Evolutionary conservation across 306 rosid species (phyloP).

Genomic region (Inga leiocalycina): DNA sequence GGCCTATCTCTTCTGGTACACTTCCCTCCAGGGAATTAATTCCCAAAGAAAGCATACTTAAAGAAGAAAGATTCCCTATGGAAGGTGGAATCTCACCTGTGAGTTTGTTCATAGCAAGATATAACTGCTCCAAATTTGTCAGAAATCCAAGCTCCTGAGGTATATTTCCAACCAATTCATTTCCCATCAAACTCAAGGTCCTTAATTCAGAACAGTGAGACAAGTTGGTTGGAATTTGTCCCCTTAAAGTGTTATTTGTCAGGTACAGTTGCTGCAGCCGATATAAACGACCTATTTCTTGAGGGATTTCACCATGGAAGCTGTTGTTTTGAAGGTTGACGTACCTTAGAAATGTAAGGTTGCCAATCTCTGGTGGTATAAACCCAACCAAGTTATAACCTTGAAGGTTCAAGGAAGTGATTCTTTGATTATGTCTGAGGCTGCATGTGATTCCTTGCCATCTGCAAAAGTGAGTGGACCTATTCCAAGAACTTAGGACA

Average conservation of each 20-base stretch:
- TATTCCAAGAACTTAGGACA: conserved; percentile 41
- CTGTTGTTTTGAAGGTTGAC: conserved; percentile 43
- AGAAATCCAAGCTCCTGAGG: conserved; percentile 36
- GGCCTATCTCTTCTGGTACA: conserved; percentile 41
- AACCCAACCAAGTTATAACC: conserved; percentile 37
- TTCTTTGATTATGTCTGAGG: conserved; percentile 39
- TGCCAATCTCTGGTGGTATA: conserved; percentile 48
- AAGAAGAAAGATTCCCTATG: conserved; percentile 45
- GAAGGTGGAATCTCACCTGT: conserved; percentile 46
- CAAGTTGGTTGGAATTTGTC: conserved; percentile 49
- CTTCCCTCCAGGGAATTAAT: conserved; percentile 31
- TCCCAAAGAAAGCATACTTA: not conserved
- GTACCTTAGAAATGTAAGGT: conserved; percentile 43
- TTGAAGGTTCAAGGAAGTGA: conserved; percentile 33
- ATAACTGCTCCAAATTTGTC: conserved; percentile 18
- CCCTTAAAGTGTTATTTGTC: conserved; percentile 36
- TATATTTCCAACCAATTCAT: conserved; percentile 39
- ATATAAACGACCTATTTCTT: conserved; percentile 37
- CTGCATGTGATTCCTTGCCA: conserved; percentile 56
- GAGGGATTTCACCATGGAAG: conserved; percentile 40
- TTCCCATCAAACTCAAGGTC: conserved; percentile 12
- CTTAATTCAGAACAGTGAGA: conserved; percentile 33
- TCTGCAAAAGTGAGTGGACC: conserved; percentile 47
- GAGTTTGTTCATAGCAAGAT: conserved; percentile 25
- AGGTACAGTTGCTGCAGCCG: conserved; percentile 35